Base-by-base conservation (phyloP, 352 stramenopile species). In the Peronospora destructor region DNA sequence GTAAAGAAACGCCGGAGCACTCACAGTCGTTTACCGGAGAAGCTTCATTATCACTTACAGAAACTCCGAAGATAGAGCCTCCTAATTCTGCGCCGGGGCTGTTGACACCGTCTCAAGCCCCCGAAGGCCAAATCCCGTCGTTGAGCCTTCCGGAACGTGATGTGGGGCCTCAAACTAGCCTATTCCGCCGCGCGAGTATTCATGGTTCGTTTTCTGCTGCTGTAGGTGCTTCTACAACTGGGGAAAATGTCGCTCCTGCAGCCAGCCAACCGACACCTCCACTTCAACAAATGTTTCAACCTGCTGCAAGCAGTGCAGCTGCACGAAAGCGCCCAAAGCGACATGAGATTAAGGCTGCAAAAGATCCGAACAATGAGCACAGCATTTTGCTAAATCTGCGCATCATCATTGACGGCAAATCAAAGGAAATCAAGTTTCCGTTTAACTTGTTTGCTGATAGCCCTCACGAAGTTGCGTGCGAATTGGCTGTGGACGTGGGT, bases 361-460 rank as follows among this genome's bases (percentile, higher is more conserved):
- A 90, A 60, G 79, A 91, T 42, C 76, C 73, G 0, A 76, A 87
- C 40, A 88, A 84, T 52, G 70, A 84, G 19, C 83, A 91, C 67
- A 90, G 78, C 32, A 88, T 91, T 29, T 45, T 89, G 48, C 40
- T 98, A 38, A 96, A 91, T 44, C 67, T 98, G 32, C 87, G 82
- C n/a, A 83, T 92, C 51, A 85, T 81, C 53, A 82, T 92, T 30
- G 78, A 92, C 55, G 82, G 87, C 61, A 93, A 96, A 64, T 96
- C 87, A n/a, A 94, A 97, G 65, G 94, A 96, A 49, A 96, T 98
- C 50, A 94, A 97, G 75, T 98, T 98, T 71, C 84, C 90, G 12
- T 98, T 97, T 76, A 93, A 97, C 63, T 66, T 98, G 38, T 95
- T 97, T 17, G 84, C 92, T 26, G 92, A 98, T 65, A 95, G 90